phyloP scores from a whole-genome alignment of 2,329 filamentous ascomycete genomes.

The Ceratocystis cacaofunesta region DNA sequence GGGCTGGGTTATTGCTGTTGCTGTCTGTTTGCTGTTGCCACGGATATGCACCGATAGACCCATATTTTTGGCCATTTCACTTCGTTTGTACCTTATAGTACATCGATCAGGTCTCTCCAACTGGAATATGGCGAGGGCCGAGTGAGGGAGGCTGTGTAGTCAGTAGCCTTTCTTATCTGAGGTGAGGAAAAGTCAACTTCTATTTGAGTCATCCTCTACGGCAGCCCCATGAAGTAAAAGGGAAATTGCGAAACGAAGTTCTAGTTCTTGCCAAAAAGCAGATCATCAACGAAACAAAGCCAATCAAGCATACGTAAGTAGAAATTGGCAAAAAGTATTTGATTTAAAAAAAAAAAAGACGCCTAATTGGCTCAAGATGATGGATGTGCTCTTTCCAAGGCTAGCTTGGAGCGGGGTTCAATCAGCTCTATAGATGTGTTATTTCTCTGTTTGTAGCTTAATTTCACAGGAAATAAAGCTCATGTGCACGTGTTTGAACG shows the following conservation, averaged over 20 bases:
- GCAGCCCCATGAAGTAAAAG: background rate
- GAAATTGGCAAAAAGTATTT: background rate
- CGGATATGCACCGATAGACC: background rate
- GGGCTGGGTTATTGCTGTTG: background rate
- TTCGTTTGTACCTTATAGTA: background rate
- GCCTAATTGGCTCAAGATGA: background rate
- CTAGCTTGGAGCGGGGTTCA: background rate
- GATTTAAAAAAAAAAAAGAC: background rate
- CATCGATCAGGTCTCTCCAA: background rate
- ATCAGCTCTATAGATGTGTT: background rate
- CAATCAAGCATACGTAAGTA: too few relatives aligned
- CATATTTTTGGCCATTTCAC: background rate
- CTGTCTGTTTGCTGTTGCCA: background rate
- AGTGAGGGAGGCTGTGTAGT: background rate
- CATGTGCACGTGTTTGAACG: background rate
- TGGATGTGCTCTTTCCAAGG: background rate
- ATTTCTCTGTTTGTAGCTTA: background rate
- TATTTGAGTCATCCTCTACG: background rate
- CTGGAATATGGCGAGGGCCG: background rate
- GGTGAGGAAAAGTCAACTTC: background rate
- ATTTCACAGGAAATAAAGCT: background rate
- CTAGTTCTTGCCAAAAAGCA: background rate
- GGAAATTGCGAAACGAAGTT: background rate
- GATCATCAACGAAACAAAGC: too few relatives aligned
- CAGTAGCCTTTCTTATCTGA: background rate